phyloP scores from a whole-genome alignment of 2,329 filamentous ascomycete species.

The Erysiphe pulchra region DNA sequence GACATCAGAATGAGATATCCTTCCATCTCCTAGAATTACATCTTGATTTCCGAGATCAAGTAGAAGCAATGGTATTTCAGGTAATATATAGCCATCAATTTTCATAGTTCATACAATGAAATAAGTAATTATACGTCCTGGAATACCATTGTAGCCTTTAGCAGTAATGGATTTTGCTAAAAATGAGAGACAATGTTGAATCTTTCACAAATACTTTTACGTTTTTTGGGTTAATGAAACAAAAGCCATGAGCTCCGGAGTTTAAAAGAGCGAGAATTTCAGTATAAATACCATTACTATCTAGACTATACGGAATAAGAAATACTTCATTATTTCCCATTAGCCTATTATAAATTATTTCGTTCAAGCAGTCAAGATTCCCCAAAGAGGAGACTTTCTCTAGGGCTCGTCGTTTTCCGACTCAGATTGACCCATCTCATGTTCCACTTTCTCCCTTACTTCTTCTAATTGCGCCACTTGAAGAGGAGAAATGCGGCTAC shows the following conservation, averaged over 20 bases:
- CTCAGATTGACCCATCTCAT: neutral
- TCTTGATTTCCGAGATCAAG: neutral
- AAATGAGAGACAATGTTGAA: too few species aligned
- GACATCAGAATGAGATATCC: neutral
- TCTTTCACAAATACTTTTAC: neutral
- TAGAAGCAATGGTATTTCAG: neutral
- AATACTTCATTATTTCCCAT: neutral
- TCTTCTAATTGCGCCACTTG: neutral
- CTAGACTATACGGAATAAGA: neutral
- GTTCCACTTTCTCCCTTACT: neutral
- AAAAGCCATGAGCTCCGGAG: too few species aligned
- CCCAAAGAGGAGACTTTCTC: slow-evolving; percentile 1
- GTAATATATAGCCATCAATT: too few species aligned
- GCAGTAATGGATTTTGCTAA: neutral
- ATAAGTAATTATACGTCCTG: neutral
- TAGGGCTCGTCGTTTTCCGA: slow-evolving; percentile 1
- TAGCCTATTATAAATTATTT: neutral
- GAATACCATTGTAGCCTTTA: neutral
- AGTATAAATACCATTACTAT: neutral
- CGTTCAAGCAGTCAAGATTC: neutral
- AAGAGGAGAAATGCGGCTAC: neutral
- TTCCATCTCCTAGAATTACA: neutral
- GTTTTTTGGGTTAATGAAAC: too few species aligned
- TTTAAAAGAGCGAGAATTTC: too few species aligned
- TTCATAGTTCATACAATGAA: neutral